phyloP scores from a whole-genome alignment of 2,329 filamentous ascomycete species.

The Colletotrichum plurivorum region DNA sequence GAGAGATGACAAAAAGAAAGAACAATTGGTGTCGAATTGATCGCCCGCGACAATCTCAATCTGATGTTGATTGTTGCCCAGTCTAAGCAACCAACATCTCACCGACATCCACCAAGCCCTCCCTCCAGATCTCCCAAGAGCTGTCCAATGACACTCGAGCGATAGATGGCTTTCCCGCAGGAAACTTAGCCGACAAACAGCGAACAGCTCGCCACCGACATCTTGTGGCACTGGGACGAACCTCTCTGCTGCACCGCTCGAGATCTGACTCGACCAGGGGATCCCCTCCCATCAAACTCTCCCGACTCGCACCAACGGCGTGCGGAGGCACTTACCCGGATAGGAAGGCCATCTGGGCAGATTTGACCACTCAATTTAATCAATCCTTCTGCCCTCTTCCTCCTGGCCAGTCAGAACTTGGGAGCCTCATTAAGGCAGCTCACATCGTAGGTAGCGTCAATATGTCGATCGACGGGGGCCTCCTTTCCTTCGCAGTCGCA shows the following conservation, averaged over 20 bases:
- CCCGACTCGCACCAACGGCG: conserved; percentile 22
- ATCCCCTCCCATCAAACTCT: background rate
- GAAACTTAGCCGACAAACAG: background rate
- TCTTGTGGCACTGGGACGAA: background rate
- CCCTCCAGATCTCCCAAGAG: conserved; percentile 8
- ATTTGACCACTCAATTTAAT: conserved; percentile 11
- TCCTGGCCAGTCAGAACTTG: conserved; percentile 11
- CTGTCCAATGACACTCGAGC: conserved; percentile 26
- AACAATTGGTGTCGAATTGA: background rate
- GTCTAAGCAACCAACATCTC: too few species aligned
- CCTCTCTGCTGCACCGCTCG: background rate
- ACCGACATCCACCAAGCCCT: conserved; percentile 2
- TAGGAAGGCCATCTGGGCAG: conserved; percentile 34
- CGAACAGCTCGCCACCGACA: conserved; percentile 12
- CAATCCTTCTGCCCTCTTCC: conserved; percentile 7
- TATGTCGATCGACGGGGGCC: conserved; percentile 25
- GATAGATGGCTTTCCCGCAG: conserved; percentile 8
- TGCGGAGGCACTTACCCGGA: conserved; percentile 28
- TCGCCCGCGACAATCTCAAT: background rate
- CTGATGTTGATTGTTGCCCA: background rate
- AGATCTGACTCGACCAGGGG: background rate
- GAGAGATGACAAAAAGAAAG: background rate
- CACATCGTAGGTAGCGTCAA: conserved; percentile 10
- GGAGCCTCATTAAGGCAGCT: conserved; percentile 38
- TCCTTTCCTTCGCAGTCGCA: conserved; percentile 1